Conservation (phyloP, 2,329 filamentous ascomycete species). For the Dryadomyces quercus-mongolicae region DNA sequence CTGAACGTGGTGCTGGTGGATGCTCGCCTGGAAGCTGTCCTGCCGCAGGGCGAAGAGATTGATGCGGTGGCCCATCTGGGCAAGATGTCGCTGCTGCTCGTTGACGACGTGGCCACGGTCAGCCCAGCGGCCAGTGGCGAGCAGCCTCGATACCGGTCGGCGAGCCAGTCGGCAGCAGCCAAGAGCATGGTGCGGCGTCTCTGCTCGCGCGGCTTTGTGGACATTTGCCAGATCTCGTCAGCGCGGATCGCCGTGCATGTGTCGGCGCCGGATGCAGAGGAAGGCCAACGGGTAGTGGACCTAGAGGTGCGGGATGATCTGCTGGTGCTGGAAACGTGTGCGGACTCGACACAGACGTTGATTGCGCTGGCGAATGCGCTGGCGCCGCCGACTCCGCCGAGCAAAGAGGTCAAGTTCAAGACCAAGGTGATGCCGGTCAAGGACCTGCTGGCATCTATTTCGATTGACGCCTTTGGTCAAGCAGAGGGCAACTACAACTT, state of each 20-base stretch:
- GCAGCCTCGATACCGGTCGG: slow-evolving; percentile 5
- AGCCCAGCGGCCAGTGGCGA: slow-evolving; percentile 5
- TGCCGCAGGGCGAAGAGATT: slow-evolving; percentile 53
- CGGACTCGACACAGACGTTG: slow-evolving; percentile 91
- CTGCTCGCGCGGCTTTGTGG: slow-evolving; percentile 63
- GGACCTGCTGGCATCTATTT: slow-evolving; percentile 82
- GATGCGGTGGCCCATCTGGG: slow-evolving; percentile 56
- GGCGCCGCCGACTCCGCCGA: slow-evolving; percentile 71
- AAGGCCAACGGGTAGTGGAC: slow-evolving; percentile 54
- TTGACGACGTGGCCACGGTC: slow-evolving; percentile 52
- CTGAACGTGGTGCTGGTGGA: slow-evolving; percentile 69
- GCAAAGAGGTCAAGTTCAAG: slow-evolving; percentile 71
- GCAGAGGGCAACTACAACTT: slow-evolving; percentile 50
- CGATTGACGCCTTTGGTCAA: slow-evolving; percentile 66
- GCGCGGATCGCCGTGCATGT: slow-evolving; percentile 58
- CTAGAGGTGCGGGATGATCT: slow-evolving; percentile 77
- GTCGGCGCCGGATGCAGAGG: slow-evolving; percentile 27
- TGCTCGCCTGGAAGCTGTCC: slow-evolving; percentile 54
- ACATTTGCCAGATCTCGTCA: slow-evolving; percentile 76
- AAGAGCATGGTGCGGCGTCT: slow-evolving; percentile 43
- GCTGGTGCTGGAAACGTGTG: slow-evolving; percentile 85
- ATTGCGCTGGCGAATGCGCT: slow-evolving; percentile 69
- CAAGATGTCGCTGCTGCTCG: slow-evolving; percentile 72
- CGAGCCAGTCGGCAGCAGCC: slow-evolving; percentile 17
- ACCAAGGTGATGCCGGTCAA: slow-evolving; percentile 78